Conservation (phyloP, 495 filamentous ascomycete species). For the Bathelium albidoporum region DNA sequence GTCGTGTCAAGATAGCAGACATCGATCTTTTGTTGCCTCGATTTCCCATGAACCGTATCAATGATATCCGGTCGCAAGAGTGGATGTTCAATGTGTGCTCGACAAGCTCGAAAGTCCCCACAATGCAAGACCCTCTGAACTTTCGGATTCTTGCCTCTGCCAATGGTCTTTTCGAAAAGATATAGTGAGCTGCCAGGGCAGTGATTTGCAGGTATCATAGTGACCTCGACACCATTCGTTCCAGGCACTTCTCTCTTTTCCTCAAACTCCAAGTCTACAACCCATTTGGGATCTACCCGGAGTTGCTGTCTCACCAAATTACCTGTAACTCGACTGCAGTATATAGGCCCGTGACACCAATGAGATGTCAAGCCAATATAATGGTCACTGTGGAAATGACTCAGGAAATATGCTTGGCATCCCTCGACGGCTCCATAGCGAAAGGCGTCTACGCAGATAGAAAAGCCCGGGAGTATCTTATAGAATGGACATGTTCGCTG, state of each 20-base stretch:
- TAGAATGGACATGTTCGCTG: constrained; percentile 93
- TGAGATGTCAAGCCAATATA: constrained; percentile 81
- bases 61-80: constrained; percentile 63
- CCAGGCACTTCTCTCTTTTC: constrained; percentile 64
- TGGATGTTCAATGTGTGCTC: constrained; percentile 75
- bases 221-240: constrained; percentile 72
- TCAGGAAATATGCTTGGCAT: constrained; percentile 91
- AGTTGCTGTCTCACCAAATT: constrained; percentile 83
- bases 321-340: constrained; percentile 83
- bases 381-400: constrained; percentile 96
- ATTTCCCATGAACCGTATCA: constrained; percentile 56
- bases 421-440: constrained; percentile 88
- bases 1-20: constrained; percentile 96
- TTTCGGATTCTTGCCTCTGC: constrained; percentile 45
- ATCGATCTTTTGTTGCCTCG: constrained; percentile 76
- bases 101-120: constrained; percentile 88
- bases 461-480: constrained; percentile 88
- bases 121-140: constrained; percentile 81
- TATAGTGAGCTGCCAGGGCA: constrained; percentile 92
- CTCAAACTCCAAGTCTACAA: constrained; percentile 82
- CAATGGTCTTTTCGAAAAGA: constrained; percentile 72
- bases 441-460: constrained; percentile 92
- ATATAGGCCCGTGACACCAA: constrained; percentile 93
- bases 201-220: constrained; percentile 94
- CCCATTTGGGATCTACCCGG: constrained; percentile 72